Conservation (phyloP, 2,329 filamentous ascomycete genomes). For the Falciphora oryzae region DNA sequence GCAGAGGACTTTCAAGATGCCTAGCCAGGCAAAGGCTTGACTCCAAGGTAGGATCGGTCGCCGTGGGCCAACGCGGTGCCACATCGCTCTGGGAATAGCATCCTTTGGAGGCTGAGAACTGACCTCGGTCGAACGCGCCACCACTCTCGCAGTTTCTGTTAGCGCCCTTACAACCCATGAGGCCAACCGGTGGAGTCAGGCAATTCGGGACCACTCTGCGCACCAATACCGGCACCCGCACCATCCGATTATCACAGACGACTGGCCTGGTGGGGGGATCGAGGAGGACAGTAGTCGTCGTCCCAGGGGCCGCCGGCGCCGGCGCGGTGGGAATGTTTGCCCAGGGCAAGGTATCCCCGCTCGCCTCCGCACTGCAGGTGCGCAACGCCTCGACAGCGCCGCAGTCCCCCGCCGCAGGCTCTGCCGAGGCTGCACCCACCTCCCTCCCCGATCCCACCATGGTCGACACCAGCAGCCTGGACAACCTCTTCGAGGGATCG, state of each 20-base stretch:
- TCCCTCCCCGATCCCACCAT: constrained; percentile 7
- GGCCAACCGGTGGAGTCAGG: constrained; percentile 11
- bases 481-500: constrained; percentile 26
- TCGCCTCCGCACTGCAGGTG: constrained; percentile 12
- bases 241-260: neutral
- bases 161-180: neutral
- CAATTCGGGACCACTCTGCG: constrained; percentile 26
- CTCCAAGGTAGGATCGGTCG: neutral
- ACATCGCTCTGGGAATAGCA: neutral
- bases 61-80: neutral
- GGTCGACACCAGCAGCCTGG: constrained; percentile 4
- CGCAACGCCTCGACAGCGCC: constrained; percentile 8
- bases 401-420: constrained; percentile 16
- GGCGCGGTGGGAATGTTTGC: neutral
- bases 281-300: constrained; percentile 18
- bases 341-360: constrained; percentile 6
- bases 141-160: neutral
- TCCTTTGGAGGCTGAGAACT: neutral
- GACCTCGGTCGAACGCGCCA: neutral
- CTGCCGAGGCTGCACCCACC: constrained; percentile 17
- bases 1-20: constrained; percentile 36
- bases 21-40: constrained; percentile 8
- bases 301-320: constrained; percentile 8
- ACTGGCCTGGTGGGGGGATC: constrained; percentile 10
- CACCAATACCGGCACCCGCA: constrained; percentile 13